phyloP scores from a whole-genome alignment of 805 yeast species.

The Blastobotrys peoriensis region DNA sequence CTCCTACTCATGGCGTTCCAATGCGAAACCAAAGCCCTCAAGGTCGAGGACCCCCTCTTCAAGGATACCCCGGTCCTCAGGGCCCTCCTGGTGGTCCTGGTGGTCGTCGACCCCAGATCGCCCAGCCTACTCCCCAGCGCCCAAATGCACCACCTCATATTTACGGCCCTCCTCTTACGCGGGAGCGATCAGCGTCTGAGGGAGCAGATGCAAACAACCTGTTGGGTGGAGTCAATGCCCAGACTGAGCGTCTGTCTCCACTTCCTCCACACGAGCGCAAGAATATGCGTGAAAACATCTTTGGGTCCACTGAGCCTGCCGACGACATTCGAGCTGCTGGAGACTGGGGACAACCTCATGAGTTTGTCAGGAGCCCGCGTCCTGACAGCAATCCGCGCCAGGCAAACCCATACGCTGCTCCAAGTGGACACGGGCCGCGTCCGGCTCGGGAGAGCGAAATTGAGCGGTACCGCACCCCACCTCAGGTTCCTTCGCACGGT shows the following conservation, averaged over 20 bases:
- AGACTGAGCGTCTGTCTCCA: conserved; percentile 24
- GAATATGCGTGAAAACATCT: conserved; percentile 22
- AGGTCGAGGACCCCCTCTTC: neutral
- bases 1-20: neutral
- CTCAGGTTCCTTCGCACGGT: neutral
- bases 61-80: neutral
- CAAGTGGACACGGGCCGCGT: neutral
- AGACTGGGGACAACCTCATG: neutral
- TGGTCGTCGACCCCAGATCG: neutral
- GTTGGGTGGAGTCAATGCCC: conserved; percentile 19
- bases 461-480: conserved; percentile 1
- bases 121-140: neutral
- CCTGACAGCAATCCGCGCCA: neutral
- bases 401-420: neutral
- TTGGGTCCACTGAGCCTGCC: conserved; percentile 19
- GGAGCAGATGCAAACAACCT: conserved; percentile 30
- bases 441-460: neutral
- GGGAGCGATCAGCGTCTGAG: conserved; percentile 29
- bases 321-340: conserved; percentile 10
- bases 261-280: neutral
- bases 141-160: conserved; percentile 4
- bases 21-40: neutral
- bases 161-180: conserved; percentile 11
- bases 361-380: too few relatives aligned
- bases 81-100: neutral